Percentiles rank a stretch among this genome's conserved stretches.
phyloP scores from a whole-genome alignment of 2,329 filamentous ascomycete species.

The Westerdykella ornata region DNA sequence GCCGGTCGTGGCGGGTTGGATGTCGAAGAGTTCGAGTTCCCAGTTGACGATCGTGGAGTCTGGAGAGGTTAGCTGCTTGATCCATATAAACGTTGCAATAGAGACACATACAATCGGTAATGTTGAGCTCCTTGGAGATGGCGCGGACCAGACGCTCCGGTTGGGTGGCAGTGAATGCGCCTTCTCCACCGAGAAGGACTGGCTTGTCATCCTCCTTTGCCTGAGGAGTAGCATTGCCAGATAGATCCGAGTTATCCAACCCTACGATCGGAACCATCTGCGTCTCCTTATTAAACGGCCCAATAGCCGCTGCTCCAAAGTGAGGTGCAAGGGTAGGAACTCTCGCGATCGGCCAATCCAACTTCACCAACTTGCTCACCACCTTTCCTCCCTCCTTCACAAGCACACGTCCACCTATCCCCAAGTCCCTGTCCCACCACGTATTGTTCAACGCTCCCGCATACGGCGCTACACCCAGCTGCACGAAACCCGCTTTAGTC shows the following conservation, averaged over 20 bases:
- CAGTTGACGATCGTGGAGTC: constrained; percentile 77
- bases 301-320: constrained; percentile 66
- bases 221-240: constrained; percentile 23
- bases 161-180: constrained; percentile 74
- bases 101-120: constrained; percentile 51
- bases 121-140: constrained; percentile 70
- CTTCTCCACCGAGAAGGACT: constrained; percentile 51
- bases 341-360: constrained; percentile 86
- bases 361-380: constrained; percentile 72
- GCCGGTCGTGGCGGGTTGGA: constrained; percentile 73
- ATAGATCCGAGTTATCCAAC: constrained; percentile 63
- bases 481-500: constrained; percentile 76
- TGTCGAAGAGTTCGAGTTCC: constrained; percentile 94
- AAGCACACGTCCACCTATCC: constrained; percentile 82
- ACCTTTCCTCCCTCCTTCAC: constrained; percentile 77
- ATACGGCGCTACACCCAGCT: constrained; percentile 89
- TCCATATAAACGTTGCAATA: neutral
- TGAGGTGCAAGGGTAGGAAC: constrained; percentile 90
- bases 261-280: constrained; percentile 93
- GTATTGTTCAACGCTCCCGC: constrained; percentile 80
- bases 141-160: constrained; percentile 77
- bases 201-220: constrained; percentile 38
- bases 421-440: constrained; percentile 95
- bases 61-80: constrained; percentile 9
- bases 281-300: constrained; percentile 77